phyloP scores from a whole-genome alignment of 73 alveolate genomes.

The Stentor roeselii region DNA sequence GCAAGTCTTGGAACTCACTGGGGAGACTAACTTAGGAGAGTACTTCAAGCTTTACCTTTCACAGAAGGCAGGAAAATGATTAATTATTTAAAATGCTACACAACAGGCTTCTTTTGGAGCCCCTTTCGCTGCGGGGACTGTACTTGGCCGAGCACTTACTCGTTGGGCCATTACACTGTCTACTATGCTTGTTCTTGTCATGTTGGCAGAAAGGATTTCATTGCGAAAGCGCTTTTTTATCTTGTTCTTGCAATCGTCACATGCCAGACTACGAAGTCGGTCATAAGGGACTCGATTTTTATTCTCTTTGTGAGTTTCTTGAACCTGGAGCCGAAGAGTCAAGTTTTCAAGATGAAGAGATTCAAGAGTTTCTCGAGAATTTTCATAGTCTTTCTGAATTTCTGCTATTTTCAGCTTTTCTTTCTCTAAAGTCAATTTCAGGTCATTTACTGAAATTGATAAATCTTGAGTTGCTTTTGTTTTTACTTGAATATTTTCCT shows the following conservation, averaged over 20 bases:
- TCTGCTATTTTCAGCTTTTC: neutral
- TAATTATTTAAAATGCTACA: no score
- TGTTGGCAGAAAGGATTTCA: neutral
- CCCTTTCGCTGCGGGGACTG: no score
- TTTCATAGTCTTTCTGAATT: neutral
- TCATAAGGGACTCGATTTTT: neutral
- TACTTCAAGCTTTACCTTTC: neutral
- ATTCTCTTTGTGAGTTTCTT: neutral
- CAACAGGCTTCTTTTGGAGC: no score
- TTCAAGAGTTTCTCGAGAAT: neutral
- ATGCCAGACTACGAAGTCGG: neutral
- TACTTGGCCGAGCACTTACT: no score
- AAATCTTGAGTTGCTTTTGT: neutral
- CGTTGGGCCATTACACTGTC: no score
- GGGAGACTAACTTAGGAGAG: neutral
- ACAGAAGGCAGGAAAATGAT: no score
- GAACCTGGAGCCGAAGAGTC: neutral
- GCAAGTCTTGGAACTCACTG: neutral
- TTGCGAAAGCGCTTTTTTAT: neutral
- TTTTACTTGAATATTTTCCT: neutral
- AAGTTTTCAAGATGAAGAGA: neutral
- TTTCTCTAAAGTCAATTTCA: neutral
- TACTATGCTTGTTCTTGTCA: no score
- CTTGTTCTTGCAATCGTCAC: neutral
- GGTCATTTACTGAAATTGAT: neutral